Conservation (phyloP, 352 stramenopile species). For the Pythium periplocum region DNA sequence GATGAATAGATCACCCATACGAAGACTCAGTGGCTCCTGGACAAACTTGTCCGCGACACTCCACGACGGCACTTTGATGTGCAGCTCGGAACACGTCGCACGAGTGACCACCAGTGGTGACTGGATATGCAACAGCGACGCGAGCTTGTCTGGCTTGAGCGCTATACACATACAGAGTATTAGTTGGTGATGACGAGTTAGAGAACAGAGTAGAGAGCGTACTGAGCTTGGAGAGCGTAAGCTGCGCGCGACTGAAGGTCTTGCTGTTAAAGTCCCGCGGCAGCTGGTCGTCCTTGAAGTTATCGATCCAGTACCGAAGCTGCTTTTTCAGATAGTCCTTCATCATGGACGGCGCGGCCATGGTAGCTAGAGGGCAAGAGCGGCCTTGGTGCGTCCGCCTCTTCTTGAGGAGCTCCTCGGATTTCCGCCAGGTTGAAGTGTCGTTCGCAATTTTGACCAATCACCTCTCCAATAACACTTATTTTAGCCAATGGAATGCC, state of each 20-base stretch:
- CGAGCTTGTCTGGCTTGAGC: conserved; percentile 62
- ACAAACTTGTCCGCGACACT: conserved; percentile 40
- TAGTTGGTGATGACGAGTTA: not conserved
- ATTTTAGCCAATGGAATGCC: too few relatives aligned
- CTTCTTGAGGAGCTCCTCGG: not conserved
- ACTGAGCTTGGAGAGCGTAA: conserved; percentile 50
- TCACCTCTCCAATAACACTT: too few relatives aligned
- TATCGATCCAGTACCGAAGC: conserved; percentile 60
- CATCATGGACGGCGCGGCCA: conserved; percentile 38
- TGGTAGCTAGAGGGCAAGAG: conserved; percentile 1
- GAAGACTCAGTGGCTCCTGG: conserved; percentile 44
- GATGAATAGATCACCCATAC: conserved; percentile 42
- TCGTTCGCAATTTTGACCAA: too few relatives aligned
- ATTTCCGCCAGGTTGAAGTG: too few relatives aligned
- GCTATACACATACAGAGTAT: conserved; percentile 19
- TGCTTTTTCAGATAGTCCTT: conserved; percentile 70
- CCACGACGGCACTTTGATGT: conserved; percentile 59
- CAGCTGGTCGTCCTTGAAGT: conserved; percentile 52
- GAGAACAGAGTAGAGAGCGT: conserved; percentile 4
- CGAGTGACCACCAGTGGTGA: conserved; percentile 44
- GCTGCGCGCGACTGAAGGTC: conserved; percentile 34
- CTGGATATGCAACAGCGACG: conserved; percentile 34
- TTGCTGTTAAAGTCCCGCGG: conserved; percentile 51
- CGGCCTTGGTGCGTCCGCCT: too few relatives aligned
- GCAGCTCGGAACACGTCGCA: conserved; percentile 46